Base-by-base conservation (phyloP, 805 yeast genomes). In the Scheffersomyces lignosus region DNA sequence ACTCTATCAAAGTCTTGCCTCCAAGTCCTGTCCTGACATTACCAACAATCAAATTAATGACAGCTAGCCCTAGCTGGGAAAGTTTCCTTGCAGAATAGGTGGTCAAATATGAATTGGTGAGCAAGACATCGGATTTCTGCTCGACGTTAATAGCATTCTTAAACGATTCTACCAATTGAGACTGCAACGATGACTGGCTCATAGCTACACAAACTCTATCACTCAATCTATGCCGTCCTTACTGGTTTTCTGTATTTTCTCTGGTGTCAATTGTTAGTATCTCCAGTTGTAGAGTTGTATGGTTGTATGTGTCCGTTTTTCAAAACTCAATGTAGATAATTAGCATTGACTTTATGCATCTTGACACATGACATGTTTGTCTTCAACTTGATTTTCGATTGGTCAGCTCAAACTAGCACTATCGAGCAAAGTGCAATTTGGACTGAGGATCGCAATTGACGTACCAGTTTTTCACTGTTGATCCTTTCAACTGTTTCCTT, bases 21-120 rank as follows among this genome's bases (percentile, higher is more conserved):
- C 87, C 95, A 7, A 87, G 62, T 0, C 96, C 95, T 0, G 90
- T 83, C 37, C 83, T 68, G 2, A 85, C 60, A 37, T 79, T 78
- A n/a, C 73, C 71, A 10, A 83, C 63, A 0, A 64, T 55, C 32
- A 91, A 64, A 56, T 89, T 86, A 32, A 80, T 57, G 4, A 87
- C 66, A 0, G 97, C 97, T 17, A 86, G 64, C 0, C 96, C 97
- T 35, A 77, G 70, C 8, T 67, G 61, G 0, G 83, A 83, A n/a
- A 91, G 67, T 37, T 72, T 71, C 52, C 83, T 82, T 1, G 89
- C 79, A 1, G 91, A 47, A 38, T 62, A 65, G 4, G 54, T 27
- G 29, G 49, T 49, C 15, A 70, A 53, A 33, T 62, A 66, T 3
- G 54, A 38, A 31, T 65, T 52, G 5, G 72, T 64, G 16, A 52